Percentiles rank a stretch among this genome's conserved stretches.
phyloP scores from a whole-genome alignment of 164 flowering plant genomes.

The Malania oleifera region DNA sequence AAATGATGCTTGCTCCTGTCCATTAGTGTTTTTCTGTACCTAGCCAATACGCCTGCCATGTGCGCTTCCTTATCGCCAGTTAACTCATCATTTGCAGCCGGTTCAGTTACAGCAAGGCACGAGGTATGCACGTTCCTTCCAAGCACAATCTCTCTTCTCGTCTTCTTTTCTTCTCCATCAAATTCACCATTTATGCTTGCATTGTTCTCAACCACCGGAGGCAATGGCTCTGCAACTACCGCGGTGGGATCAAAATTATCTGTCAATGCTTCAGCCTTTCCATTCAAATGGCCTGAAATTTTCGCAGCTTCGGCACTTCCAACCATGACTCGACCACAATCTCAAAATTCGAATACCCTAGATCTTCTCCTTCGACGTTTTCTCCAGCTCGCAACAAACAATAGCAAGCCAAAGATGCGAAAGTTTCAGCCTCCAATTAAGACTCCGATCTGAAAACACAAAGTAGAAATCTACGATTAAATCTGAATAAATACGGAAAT shows the following conservation, averaged over 20 bases:
- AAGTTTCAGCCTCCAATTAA: not conserved
- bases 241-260: constrained; percentile 41
- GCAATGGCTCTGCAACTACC: constrained; percentile 41
- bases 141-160: constrained; percentile 57
- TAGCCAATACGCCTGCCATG: constrained; percentile 91
- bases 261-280: constrained; percentile 20
- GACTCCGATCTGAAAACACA: not conserved
- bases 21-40: constrained; percentile 57
- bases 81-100: constrained; percentile 77
- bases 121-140: constrained; percentile 84
- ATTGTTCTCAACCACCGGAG: constrained; percentile 23
- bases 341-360: not conserved
- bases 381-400: not conserved
- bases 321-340: constrained; percentile 3
- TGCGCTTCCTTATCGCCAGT: constrained; percentile 93
- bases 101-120: constrained; percentile 79
- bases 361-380: constrained; percentile 2
- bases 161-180: constrained; percentile 16
- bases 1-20: constrained; percentile 83
- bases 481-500: not conserved
- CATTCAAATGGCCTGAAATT: not conserved
- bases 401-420: not conserved
- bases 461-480: not conserved
- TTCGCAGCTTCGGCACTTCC: constrained; percentile 6
- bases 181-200: constrained; percentile 5